Evolutionary conservation across 2,329 filamentous ascomycete species (phyloP), one percentile per base, ranked within the genome.

Genomic region (Penicillium corylophilum): DNA sequence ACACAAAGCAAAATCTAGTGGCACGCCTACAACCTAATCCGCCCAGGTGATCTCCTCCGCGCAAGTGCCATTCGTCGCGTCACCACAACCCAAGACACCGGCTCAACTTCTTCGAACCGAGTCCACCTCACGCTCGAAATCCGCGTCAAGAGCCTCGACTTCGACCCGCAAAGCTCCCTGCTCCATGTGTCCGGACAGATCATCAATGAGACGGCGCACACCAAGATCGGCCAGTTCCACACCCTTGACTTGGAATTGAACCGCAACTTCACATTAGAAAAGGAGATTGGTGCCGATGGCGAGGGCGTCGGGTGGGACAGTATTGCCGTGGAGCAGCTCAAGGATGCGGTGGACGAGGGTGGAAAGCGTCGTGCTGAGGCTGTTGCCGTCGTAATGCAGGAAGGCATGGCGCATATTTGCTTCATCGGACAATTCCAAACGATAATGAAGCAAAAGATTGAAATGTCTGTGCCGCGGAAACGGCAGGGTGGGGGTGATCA

Each of bases 341-440:
- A 82, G 50, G 90, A 96, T 69, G 87, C 91, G 1, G 80, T 93
- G 13, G 86, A 89, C 62, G 84, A 89, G 61, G 62, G 72, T 1
- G 71, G 72, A 4, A 87, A 90, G 59, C 86, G 87, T 64, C 85
- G 88, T 55, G 91, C 90, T 1, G 88, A 93, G 55, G 81, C 95
- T 16, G 90, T 91, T 49, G 93, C 94, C 0, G 87, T 97, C 1
- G 89, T 97, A 22, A 93, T 99, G 88, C 89, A 95, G 64, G 93
- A 97, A 57, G 77, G 75, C 1, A 46, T 79, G 10, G 77, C 76
- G 4, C 76, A 78, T 64, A 76, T 79, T n/a, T 77, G 75, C 54
- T 77, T 79, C 51, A 74, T 79, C 51, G 77, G 76, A 4, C 76
- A 77, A 47, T 75, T 74, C 36, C 75, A 77, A 57, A 79, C 77